phyloP scores from a whole-genome alignment of 768 basidiomycete genomes.

The Xanthoconium stramineum region DNA sequence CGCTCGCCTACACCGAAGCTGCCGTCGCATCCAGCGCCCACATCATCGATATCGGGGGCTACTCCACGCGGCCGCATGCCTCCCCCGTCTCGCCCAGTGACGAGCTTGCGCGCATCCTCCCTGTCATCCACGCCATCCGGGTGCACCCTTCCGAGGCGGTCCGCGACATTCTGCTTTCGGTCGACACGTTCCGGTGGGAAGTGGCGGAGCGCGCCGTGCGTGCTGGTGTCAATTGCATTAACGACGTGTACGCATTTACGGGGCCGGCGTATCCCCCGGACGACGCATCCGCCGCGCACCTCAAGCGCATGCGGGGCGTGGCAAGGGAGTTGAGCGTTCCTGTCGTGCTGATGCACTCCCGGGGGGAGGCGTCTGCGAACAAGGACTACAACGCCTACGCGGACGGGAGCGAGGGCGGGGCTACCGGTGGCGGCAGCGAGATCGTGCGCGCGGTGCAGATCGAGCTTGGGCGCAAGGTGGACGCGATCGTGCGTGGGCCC shows the following conservation, averaged over 20 bases:
- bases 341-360: slow-evolving; percentile 91
- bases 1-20: slow-evolving; percentile 48
- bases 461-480: slow-evolving; percentile 72
- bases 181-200: slow-evolving; percentile 29
- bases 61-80: slow-evolving; percentile 86
- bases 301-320: slow-evolving; percentile 60
- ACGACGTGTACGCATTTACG: slow-evolving; percentile 84
- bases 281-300: slow-evolving; percentile 35
- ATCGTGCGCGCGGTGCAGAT: slow-evolving; percentile 64
- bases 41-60: slow-evolving; percentile 91
- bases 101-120: slow-evolving; percentile 70
- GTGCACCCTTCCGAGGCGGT: slow-evolving; percentile 18
- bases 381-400: slow-evolving; percentile 58
- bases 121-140: slow-evolving; percentile 62
- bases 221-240: slow-evolving; percentile 82
- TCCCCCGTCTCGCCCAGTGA: slow-evolving; percentile 62
- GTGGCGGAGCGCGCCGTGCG: slow-evolving; percentile 44
- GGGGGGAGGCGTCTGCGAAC: slow-evolving; percentile 76
- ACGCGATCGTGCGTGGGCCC: slow-evolving; percentile 57
- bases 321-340: slow-evolving; percentile 68
- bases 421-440: slow-evolving; percentile 26
- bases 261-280: slow-evolving; percentile 52
- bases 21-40: slow-evolving; percentile 59
- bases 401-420: slow-evolving; percentile 12
- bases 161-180: slow-evolving; percentile 17